Base-by-base conservation (phyloP, 225 moss, liverwort and hornwort species). In the Anthoceros angustus region DNA sequence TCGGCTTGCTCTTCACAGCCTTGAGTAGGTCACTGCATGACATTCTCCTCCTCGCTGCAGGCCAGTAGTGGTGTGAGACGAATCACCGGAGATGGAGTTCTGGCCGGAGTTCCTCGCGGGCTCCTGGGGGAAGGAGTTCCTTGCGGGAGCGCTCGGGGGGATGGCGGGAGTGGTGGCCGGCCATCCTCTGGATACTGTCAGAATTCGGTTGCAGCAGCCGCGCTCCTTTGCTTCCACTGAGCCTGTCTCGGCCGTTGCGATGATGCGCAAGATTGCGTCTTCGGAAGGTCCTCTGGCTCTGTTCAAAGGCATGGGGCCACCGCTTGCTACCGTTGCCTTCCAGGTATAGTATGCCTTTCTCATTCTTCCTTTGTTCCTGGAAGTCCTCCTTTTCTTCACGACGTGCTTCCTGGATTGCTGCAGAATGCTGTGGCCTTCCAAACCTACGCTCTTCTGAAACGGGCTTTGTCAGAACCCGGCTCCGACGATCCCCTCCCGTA, bases 341-440 rank as follows among this genome's bases (percentile, higher is more conserved):
- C 95, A 90, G 94, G 94, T 94, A 55, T 6, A 0, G 14, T 9
- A 8, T 20, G 55, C 14, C 32, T 1, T 32, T 4, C 32, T 32
- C 32, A 32, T 32, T 32, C n/a, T 32, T 32, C 32, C 2, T 32
- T 32, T 32, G 32, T 63, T 21, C 9, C 4, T 23, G 23, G 40
- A 64, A 41, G 14, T 38, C 50, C 63, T n/a, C 42, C 42, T 61
- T 65, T 68, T 32, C 32, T 70, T 61, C 11, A 21, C 40, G 20
- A 12, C 9, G 9, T 24, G 67, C n/a, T 42, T 68, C 9, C 1
- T 48, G 46, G 46, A 32, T 32, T 32, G 32, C 32, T 69, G 63
- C 84, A 98, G 98, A 98, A 98, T 72, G 98, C 98, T 41, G 91
- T 98, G 48, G 77, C 98, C 39, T 98, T 98, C 66, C 98, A 98